These are phyloP conservation scores for Sequoia sempervirens DNA, from an alignment of 75 land plant species.

Conservation along the genomic window DNA sequence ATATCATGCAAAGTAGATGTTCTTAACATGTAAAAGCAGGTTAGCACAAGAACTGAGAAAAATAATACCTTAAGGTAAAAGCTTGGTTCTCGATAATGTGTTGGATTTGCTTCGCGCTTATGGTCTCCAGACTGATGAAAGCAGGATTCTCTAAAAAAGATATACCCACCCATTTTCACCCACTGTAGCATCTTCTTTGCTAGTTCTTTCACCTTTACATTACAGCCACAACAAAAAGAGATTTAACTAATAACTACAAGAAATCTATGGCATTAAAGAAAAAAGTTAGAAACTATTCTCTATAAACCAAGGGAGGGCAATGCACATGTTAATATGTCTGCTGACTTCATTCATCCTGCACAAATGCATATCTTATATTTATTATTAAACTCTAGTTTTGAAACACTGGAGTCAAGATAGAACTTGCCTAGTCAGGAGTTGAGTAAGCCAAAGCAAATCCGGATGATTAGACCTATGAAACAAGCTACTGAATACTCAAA, in stretches of 20 bases:
- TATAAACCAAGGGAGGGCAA: neutral
- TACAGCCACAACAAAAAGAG: neutral
- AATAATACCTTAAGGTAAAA: slow-evolving; percentile 80
- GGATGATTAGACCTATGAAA: neutral
- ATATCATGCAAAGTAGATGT: neutral
- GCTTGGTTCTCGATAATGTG: slow-evolving; percentile 93
- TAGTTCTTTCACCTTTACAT: slow-evolving; percentile 60
- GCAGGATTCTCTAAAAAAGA: slow-evolving; percentile 98
- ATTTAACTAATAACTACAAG: neutral
- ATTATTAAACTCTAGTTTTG: neutral
- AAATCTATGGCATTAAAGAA: neutral
- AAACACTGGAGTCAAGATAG: neutral
- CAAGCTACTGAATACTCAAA: neutral
- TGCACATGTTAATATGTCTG: neutral
- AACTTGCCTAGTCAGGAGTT: neutral
- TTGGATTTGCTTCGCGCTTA: slow-evolving; percentile 83
- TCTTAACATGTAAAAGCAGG: neutral
- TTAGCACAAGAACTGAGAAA: neutral
- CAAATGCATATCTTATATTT: neutral
- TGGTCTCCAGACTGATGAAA: slow-evolving; percentile 97
- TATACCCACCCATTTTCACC: slow-evolving; percentile 80
- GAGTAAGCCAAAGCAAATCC: neutral
- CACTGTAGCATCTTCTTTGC: slow-evolving; percentile 72
- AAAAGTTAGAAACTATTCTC: neutral
- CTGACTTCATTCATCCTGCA: neutral